Conservation (phyloP, 2,329 filamentous ascomycete species). For the Pyrenochaeta sp. region DNA sequence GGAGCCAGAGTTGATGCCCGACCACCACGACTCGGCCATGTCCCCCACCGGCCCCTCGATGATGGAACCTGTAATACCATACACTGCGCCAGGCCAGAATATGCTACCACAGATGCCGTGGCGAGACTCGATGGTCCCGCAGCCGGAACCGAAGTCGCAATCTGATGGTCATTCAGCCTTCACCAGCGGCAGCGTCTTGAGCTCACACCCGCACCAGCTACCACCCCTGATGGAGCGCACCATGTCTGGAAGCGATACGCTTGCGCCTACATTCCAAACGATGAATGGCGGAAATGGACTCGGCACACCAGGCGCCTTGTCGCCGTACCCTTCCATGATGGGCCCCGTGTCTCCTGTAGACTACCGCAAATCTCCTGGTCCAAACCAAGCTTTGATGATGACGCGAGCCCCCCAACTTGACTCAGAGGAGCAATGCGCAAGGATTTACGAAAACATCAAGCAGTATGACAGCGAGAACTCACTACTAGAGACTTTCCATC, state of each 20-base stretch:
- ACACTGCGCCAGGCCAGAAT: conserved; percentile 72
- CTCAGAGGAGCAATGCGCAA: conserved; percentile 83
- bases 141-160: conserved; percentile 76
- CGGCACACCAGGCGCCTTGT: conserved; percentile 75
- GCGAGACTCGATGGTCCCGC: conserved; percentile 87
- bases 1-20: conserved; percentile 62
- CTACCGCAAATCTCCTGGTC: conserved; percentile 73
- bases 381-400: conserved; percentile 68
- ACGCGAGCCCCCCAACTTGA: conserved; percentile 80
- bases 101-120: conserved; percentile 87
- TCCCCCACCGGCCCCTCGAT: conserved; percentile 74
- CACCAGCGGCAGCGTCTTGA: conserved; percentile 63
- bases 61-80: conserved; percentile 79
- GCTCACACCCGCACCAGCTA: conserved; percentile 68
- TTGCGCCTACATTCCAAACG: conserved; percentile 71
- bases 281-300: conserved; percentile 74
- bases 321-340: conserved; percentile 73
- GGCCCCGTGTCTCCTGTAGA: conserved; percentile 73
- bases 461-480: conserved; percentile 80
- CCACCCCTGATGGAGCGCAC: conserved; percentile 73
- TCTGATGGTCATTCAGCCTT: conserved; percentile 69
- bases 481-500: conserved; percentile 86
- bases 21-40: conserved; percentile 70
- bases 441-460: conserved; percentile 86
- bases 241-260: conserved; percentile 64